Evolutionary conservation across 805 yeast species (phyloP).

Genomic region (Cyberlindnera japonica): DNA sequence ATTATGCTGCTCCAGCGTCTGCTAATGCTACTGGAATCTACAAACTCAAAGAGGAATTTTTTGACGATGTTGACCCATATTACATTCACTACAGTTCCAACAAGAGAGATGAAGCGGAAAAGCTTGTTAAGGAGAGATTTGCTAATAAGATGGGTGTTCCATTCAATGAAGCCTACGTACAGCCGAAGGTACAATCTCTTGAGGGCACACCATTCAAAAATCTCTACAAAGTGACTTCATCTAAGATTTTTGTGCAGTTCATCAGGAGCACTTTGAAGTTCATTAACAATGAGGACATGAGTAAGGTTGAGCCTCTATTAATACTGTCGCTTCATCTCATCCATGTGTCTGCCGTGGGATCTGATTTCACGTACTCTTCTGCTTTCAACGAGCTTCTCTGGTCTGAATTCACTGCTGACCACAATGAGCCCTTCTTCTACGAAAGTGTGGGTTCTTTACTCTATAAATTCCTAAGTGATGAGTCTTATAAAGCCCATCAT

Average conservation of each 20-base stretch:
- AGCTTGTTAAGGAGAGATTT: conserved; percentile 49
- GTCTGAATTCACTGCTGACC: conserved; percentile 32
- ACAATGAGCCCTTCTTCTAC: conserved; percentile 36
- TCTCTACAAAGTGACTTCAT: conserved; percentile 50
- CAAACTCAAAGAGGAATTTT: conserved; percentile 55
- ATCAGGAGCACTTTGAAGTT: conserved; percentile 46
- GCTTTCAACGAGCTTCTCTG: conserved; percentile 32
- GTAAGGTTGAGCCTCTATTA: conserved; percentile 53
- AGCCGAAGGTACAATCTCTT: conserved; percentile 44
- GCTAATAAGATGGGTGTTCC: conserved; percentile 38
- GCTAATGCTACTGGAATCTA: conserved; percentile 60
- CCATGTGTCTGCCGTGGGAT: conserved; percentile 49
- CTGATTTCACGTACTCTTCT: conserved; percentile 29
- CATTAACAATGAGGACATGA: conserved; percentile 30
- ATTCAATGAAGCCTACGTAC: conserved; percentile 48
- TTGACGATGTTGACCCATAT: conserved; percentile 68
- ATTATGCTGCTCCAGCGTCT: conserved; percentile 57
- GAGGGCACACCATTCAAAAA: conserved; percentile 37
- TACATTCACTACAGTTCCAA: conserved; percentile 75
- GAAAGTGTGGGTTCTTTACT: conserved; percentile 38
- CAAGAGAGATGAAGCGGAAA: conserved; percentile 79
- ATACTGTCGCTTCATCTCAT: conserved; percentile 62
- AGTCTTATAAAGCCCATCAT: conserved; percentile 40
- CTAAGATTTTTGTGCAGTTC: conserved; percentile 50
- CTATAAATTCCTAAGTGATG: conserved; percentile 40